phyloP scores from a whole-genome alignment of 345 rosid species.

The Eucalyptus coolabah region DNA sequence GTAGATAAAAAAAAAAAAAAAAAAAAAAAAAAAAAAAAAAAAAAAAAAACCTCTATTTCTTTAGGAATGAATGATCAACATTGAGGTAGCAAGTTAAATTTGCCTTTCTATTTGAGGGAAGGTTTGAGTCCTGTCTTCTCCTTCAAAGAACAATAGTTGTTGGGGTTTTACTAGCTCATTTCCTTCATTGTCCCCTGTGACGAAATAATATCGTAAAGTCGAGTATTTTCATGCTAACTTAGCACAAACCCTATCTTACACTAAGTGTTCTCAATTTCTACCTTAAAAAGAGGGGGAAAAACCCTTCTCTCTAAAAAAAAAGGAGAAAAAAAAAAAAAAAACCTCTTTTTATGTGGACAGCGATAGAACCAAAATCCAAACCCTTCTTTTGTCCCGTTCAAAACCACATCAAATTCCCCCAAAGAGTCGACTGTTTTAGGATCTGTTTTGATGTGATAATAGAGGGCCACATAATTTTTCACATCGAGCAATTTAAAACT shows the following conservation, averaged over 20 bases:
- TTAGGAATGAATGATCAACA: neutral
- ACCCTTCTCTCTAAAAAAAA: neutral
- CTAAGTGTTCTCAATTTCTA: neutral
- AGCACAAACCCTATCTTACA: neutral
- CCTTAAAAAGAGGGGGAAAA: neutral
- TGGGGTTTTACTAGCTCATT: neutral
- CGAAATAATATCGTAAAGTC: neutral
- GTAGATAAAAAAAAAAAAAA: neutral
- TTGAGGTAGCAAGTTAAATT: neutral
- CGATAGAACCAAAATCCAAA: neutral
- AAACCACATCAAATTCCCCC: neutral
- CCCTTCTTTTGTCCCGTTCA: neutral
- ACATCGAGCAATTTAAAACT: neutral
- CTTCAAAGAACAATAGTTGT: neutral
- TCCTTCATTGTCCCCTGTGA: neutral
- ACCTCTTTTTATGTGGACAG: neutral
- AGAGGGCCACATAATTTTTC: neutral
- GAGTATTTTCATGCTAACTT: neutral
- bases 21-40: too few species aligned
- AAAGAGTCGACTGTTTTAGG: neutral
- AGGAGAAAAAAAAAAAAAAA: fast-evolving
- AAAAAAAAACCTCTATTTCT: neutral
- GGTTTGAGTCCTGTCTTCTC: neutral
- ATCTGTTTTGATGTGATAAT: neutral
- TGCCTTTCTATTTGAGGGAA: neutral